Percentiles rank a stretch among this genome's conserved stretches.
These are phyloP conservation scores for Parathielavia appendiculata DNA, from an alignment of 495 filamentous ascomycete species.

Conservation along the genomic window DNA sequence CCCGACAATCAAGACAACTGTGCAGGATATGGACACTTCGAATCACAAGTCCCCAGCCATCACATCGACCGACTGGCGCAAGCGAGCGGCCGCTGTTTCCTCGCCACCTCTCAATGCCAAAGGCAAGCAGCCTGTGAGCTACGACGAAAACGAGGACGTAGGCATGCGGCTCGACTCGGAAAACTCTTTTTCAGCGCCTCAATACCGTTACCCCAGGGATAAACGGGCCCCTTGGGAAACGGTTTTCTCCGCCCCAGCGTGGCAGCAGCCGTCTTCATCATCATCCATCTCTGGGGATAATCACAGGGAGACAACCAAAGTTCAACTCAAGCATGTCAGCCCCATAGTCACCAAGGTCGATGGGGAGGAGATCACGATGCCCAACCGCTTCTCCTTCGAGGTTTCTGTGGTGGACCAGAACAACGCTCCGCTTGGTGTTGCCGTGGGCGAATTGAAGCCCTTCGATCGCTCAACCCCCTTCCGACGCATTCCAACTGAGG, in stretches of 20 bases:
- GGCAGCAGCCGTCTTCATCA: not conserved
- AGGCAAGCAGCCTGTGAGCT: not conserved
- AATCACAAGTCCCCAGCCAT: constrained; percentile 23
- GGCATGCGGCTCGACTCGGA: constrained; percentile 5
- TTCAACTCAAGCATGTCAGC: constrained; percentile 21
- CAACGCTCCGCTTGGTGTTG: not conserved
- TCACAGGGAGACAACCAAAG: constrained; percentile 8
- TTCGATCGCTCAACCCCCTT: constrained; percentile 1
- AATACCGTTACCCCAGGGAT: constrained; percentile 13
- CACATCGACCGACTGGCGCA: constrained; percentile 31
- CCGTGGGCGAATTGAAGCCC: constrained; percentile 17
- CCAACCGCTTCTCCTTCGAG: constrained; percentile 28
- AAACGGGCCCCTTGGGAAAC: constrained; percentile 22
- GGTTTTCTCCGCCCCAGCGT: constrained; percentile 20
- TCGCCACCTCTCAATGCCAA: not conserved
- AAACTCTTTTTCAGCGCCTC: constrained; percentile 2
- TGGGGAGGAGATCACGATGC: constrained; percentile 22
- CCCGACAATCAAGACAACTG: constrained; percentile 17
- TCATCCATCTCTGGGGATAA: constrained; percentile 1
- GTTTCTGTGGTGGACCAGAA: constrained; percentile 12
- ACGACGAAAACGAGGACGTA: constrained; percentile 12
- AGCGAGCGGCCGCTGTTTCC: constrained; percentile 13
- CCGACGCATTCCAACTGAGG: constrained; percentile 7
- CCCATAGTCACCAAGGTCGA: constrained; percentile 23
- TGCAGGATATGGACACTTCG: constrained; percentile 9